Percentiles rank a stretch among this genome's conserved stretches.
These are phyloP conservation scores for Aureobasidium vineae DNA, from an alignment of 2,329 filamentous ascomycete species.

Conservation along the genomic window DNA sequence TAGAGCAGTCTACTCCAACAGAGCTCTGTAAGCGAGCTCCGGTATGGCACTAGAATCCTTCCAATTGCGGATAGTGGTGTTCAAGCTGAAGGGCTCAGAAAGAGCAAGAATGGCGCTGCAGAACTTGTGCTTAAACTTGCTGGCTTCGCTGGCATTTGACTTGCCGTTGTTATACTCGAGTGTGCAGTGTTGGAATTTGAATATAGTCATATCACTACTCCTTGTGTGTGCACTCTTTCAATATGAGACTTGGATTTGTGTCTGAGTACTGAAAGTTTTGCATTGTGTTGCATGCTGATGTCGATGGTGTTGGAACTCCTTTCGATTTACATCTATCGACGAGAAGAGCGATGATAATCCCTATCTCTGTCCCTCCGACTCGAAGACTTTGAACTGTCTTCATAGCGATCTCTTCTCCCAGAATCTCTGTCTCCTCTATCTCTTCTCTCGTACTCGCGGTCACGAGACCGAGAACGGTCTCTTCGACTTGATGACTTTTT, in stretches of 20 bases:
- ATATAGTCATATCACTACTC: too few species aligned
- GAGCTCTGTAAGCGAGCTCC: too few species aligned
- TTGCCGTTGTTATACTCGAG: background rate
- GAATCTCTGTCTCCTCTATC: slow-evolving; percentile 1
- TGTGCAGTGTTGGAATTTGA: background rate
- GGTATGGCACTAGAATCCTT: too few species aligned
- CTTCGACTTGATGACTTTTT: background rate
- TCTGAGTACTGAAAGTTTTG: too few species aligned
- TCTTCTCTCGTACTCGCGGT: slow-evolving; percentile 1
- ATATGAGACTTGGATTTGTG: background rate
- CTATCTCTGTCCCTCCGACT: background rate
- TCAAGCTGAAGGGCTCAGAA: too few species aligned
- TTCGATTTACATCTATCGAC: background rate
- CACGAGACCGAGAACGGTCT: slow-evolving; percentile 1
- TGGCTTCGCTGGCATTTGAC: too few species aligned
- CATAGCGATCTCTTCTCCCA: background rate
- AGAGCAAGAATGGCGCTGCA: too few species aligned
- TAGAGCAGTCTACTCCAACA: too few species aligned
- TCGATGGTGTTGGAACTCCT: too few species aligned
- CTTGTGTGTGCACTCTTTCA: background rate
- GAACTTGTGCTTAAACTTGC: too few species aligned
- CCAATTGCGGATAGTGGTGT: too few species aligned
- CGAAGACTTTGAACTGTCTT: background rate
- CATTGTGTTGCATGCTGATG: too few species aligned
- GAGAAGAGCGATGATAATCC: slow-evolving; percentile 3